phyloP scores from a whole-genome alignment of 495 filamentous ascomycete species.

The Penicillium ochrochloron region DNA sequence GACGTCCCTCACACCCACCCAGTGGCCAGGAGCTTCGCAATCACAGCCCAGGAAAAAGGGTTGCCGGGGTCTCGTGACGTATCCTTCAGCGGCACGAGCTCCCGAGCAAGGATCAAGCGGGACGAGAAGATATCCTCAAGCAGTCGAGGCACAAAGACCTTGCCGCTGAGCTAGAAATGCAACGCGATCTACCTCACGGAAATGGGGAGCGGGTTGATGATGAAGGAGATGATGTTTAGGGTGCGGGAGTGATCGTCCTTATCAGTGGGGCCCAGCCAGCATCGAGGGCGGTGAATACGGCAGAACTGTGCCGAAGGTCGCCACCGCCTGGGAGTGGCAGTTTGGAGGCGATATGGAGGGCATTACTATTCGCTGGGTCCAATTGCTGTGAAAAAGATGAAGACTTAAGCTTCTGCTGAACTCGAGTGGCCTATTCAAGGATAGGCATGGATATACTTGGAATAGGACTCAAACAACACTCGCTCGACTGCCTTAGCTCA shows the following conservation, averaged over 20 bases:
- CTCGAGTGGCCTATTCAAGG: neutral
- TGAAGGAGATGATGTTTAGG: slow-evolving; percentile 17
- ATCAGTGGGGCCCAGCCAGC: slow-evolving; percentile 31
- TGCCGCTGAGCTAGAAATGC: neutral
- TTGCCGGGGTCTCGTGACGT: slow-evolving; percentile 15
- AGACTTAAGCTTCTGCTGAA: neutral
- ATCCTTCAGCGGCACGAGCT: neutral
- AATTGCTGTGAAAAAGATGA: neutral
- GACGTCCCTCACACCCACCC: neutral
- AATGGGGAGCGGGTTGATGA: slow-evolving; percentile 9
- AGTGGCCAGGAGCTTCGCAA: neutral
- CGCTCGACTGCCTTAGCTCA: no score
- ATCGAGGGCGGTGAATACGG: slow-evolving; percentile 18
- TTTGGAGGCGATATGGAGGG: neutral
- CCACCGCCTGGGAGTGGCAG: neutral
- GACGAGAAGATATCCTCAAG: neutral
- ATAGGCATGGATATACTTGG: neutral
- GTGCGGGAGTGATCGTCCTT: slow-evolving; percentile 20
- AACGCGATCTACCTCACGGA: neutral
- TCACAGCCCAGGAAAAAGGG: neutral
- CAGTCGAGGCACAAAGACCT: neutral
- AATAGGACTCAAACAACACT: neutral
- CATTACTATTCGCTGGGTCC: no score
- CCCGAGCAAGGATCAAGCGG: neutral
- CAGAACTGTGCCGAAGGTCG: slow-evolving; percentile 17